These are phyloP conservation scores for Saraca asoca DNA, from an alignment of 331 rosid species.

Conservation along the genomic window DNA sequence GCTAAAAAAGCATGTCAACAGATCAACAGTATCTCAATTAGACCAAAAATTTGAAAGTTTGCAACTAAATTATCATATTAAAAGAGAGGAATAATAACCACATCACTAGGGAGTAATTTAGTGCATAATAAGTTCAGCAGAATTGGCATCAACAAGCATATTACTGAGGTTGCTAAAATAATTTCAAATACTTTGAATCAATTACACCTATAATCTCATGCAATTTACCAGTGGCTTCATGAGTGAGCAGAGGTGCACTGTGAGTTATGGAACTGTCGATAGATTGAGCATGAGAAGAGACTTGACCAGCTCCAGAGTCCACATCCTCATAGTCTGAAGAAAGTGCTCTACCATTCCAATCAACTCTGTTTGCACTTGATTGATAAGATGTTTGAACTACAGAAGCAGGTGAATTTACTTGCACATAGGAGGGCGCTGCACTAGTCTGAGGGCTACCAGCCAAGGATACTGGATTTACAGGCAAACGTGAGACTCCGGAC, in stretches of 20 bases:
- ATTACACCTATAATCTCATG: slow-evolving; percentile 7
- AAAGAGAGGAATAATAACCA: background rate
- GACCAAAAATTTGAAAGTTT: slow-evolving; percentile 8
- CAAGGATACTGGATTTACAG: slow-evolving; percentile 46
- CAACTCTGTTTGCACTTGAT: slow-evolving; percentile 42
- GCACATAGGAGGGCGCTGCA: slow-evolving; percentile 43
- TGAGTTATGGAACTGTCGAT: slow-evolving; percentile 37
- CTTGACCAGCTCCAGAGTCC: slow-evolving; percentile 46
- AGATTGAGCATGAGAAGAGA: slow-evolving; percentile 38
- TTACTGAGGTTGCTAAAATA: background rate
- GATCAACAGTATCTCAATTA: slow-evolving; percentile 1
- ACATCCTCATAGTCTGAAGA: slow-evolving; percentile 48
- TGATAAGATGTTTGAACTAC: slow-evolving; percentile 47
- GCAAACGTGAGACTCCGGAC: slow-evolving; percentile 48
- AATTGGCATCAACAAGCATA: slow-evolving; percentile 4
- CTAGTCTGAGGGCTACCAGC: slow-evolving; percentile 49
- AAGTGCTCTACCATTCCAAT: slow-evolving; percentile 38
- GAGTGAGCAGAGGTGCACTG: slow-evolving; percentile 39
- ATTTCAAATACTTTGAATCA: slow-evolving; percentile 14
- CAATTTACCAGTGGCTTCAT: slow-evolving; percentile 47
- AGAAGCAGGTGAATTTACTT: slow-evolving; percentile 40
- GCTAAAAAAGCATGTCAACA: slow-evolving; percentile 1
- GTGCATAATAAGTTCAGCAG: background rate
- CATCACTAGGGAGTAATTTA: slow-evolving; percentile 3
- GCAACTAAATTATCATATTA: background rate